Conservation (phyloP, 2,329 filamentous ascomycete genomes). For the Colletotrichum gigasporum region DNA sequence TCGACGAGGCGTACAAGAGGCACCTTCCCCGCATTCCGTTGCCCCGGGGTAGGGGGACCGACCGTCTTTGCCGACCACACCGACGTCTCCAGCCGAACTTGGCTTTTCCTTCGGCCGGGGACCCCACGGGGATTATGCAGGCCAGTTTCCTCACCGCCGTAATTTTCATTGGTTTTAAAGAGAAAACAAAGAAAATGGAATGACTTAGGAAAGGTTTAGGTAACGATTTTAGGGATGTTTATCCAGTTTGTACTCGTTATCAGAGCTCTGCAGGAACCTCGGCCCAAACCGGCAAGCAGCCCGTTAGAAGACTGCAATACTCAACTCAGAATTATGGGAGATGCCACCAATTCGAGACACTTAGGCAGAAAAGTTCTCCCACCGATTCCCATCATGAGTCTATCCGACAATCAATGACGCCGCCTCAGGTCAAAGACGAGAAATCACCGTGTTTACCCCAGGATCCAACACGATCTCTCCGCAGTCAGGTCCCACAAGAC, state of each 20-base stretch:
- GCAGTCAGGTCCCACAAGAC: neutral
- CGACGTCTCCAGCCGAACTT: slow-evolving; percentile 17
- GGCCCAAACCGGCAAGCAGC: too few species aligned
- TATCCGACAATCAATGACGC: neutral
- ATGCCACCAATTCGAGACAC: neutral
- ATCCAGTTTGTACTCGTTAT: too few species aligned
- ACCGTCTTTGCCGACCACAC: slow-evolving; percentile 20
- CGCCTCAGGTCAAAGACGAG: neutral
- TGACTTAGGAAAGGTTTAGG: too few species aligned
- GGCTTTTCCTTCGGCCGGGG: slow-evolving; percentile 6
- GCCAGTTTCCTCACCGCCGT: too few species aligned
- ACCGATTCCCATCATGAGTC: too few species aligned
- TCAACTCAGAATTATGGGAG: too few species aligned
- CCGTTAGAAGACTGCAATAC: too few species aligned
- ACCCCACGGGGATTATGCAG: neutral
- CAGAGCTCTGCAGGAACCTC: too few species aligned
- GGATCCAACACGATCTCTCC: neutral
- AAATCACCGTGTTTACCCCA: slow-evolving; percentile 16
- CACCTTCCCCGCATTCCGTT: slow-evolving; percentile 36
- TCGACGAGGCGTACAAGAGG: neutral
- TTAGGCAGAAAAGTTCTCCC: too few species aligned
- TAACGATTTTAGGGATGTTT: too few species aligned
- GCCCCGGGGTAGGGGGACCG: slow-evolving; percentile 23
- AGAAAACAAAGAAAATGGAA: too few species aligned
- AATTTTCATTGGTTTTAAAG: too few species aligned